These are phyloP conservation scores for Rubus parviflorus DNA, from an alignment of 306 rosid genomes.

Conservation along the genomic window DNA sequence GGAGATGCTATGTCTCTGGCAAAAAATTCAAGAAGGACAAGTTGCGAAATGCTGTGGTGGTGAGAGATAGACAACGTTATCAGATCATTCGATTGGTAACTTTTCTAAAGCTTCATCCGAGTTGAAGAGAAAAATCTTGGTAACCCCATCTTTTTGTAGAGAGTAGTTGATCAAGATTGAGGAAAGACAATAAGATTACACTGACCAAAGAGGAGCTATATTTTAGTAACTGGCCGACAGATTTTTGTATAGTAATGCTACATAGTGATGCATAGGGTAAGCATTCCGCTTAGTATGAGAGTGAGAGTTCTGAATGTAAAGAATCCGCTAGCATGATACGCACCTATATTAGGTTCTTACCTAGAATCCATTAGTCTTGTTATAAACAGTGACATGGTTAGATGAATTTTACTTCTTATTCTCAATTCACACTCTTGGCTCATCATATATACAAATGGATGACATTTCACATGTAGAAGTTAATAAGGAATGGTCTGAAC, in stretches of 20 bases:
- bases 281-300: background rate
- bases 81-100: background rate
- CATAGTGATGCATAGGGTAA: background rate
- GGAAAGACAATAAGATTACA: slow-evolving; percentile 3
- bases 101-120: slow-evolving; percentile 3
- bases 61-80: slow-evolving; percentile 26
- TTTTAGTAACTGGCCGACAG: background rate
- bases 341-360: background rate
- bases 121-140: slow-evolving; percentile 20
- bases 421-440: background rate
- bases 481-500: background rate
- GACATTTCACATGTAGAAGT: background rate
- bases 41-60: slow-evolving; percentile 73
- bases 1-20: slow-evolving; percentile 97
- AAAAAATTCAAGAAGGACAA: slow-evolving; percentile 70
- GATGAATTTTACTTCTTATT: background rate
- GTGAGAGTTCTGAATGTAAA: slow-evolving; percentile 10
- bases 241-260: slow-evolving; percentile 11
- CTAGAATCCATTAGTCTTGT: background rate
- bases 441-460: background rate
- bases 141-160: slow-evolving; percentile 10
- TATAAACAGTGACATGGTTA: background rate
- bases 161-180: slow-evolving; percentile 14
- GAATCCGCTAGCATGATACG: slow-evolving; percentile 2
- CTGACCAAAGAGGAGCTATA: slow-evolving; percentile 11